These are phyloP conservation scores for Clitopilus passeckerianus DNA, from an alignment of 768 basidiomycete species.

Conservation along the genomic window DNA sequence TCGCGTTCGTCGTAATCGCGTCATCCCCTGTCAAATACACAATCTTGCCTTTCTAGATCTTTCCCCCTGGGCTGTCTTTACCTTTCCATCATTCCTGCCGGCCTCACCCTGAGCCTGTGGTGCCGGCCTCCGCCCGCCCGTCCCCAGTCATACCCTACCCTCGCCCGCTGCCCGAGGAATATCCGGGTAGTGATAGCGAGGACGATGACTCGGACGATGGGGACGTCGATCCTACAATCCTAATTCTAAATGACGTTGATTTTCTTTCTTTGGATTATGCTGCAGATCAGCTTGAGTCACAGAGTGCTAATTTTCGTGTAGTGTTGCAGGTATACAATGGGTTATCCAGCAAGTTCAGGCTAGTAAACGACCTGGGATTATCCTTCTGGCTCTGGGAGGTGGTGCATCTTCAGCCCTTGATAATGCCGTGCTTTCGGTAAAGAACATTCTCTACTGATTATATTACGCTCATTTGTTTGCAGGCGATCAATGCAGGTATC, in stretches of 20 bases:
- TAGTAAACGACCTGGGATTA: conserved; percentile 14
- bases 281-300: not conserved
- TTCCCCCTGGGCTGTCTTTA: not conserved
- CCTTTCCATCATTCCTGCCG: not conserved
- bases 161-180: not conserved
- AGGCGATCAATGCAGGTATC: conserved; percentile 8
- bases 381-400: conserved; percentile 16
- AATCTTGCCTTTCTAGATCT: not conserved
- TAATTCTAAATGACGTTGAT: not conserved
- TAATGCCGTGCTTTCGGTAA: conserved; percentile 12
- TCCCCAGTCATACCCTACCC: not conserved
- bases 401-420: conserved; percentile 12
- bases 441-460: not conserved
- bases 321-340: conserved; percentile 12
- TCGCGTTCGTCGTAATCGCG: not conserved
- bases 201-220: not conserved
- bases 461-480: not conserved
- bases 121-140: not conserved
- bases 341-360: conserved; percentile 2
- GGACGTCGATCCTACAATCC: not conserved
- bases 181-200: not conserved
- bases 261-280: not conserved
- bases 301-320: not conserved
- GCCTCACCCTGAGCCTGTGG: not conserved
- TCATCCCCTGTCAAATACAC: not conserved